These are phyloP conservation scores for Geotrichum fermentans DNA, from an alignment of 1,139 yeast species.

Conservation along the genomic window DNA sequence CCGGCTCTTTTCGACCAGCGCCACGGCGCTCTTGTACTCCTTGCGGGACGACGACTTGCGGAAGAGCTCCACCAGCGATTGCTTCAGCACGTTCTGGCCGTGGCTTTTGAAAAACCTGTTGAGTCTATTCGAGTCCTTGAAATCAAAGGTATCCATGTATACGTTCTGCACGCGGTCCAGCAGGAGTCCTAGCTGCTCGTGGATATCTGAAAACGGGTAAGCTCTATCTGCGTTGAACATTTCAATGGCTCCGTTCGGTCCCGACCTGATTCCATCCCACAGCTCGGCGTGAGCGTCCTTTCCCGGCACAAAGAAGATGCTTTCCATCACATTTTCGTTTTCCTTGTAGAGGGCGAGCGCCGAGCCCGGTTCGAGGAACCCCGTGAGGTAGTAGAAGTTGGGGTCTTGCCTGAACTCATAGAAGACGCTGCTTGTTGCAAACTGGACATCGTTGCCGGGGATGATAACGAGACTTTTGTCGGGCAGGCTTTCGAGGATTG, in stretches of 20 bases:
- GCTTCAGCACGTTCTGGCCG: conserved; percentile 18
- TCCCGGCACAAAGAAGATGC: conserved; percentile 73
- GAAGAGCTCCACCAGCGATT: conserved; percentile 14
- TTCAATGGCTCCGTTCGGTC: conserved; percentile 73
- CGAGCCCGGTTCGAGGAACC: conserved; percentile 90
- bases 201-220: conserved; percentile 44
- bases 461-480: conserved; percentile 65
- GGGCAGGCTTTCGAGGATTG: conserved; percentile 55
- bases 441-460: conserved; percentile 67
- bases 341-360: conserved; percentile 67
- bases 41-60: conserved; percentile 13
- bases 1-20: conserved; percentile 53
- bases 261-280: conserved; percentile 95
- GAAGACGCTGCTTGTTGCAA: conserved; percentile 85
- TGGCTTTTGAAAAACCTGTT: conserved; percentile 23
- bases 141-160: conserved; percentile 30
- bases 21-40: conserved; percentile 18
- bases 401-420: conserved; percentile 90
- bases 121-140: conserved; percentile 21
- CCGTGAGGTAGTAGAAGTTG: conserved; percentile 78
- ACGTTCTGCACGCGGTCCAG: conserved; percentile 27
- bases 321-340: conserved; percentile 44
- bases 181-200: conserved; percentile 23
- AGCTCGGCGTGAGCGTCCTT: conserved; percentile 69
- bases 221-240: conserved; percentile 84